Conservation (phyloP, 805 yeast genomes). For the Candida maris region DNA sequence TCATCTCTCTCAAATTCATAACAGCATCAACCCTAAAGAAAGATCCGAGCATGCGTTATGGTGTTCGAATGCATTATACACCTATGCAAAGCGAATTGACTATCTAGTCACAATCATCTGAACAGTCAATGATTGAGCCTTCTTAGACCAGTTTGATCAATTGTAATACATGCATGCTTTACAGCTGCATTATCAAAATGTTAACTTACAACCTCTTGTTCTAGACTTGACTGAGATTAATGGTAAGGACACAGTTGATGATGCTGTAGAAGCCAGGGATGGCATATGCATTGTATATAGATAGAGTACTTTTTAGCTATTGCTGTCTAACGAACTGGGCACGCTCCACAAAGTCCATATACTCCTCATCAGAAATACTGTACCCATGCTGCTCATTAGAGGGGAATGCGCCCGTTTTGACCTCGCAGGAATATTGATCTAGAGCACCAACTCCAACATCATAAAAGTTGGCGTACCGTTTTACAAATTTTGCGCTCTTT, state of each 20-base stretch:
- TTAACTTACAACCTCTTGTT: too few species aligned
- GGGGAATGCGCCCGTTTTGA: constrained; percentile 58
- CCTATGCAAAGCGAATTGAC: too few species aligned
- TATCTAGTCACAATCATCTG: too few species aligned
- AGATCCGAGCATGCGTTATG: too few species aligned
- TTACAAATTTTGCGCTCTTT: constrained; percentile 68
- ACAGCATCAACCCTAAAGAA: too few species aligned
- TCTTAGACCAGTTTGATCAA: too few species aligned
- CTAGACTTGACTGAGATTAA: constrained; percentile 7
- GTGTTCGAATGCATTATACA: too few species aligned
- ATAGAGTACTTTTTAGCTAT: constrained; percentile 3
- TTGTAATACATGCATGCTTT: too few species aligned
- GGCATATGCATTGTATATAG: constrained; percentile 16
- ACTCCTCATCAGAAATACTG: constrained; percentile 62
- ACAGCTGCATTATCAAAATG: too few species aligned
- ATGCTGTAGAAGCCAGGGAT: constrained; percentile 13
- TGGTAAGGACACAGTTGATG: constrained; percentile 15
- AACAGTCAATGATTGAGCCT: too few species aligned
- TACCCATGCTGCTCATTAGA: constrained; percentile 57
- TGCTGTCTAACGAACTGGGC: constrained; percentile 19
- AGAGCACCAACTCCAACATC: constrained; percentile 50
- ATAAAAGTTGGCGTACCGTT: constrained; percentile 55
- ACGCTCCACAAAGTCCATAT: constrained; percentile 36
- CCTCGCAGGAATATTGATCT: constrained; percentile 54
- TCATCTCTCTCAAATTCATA: too few species aligned